These are phyloP conservation scores for Acrasis kona DNA, from an alignment of 78 protist species.

Conservation along the genomic window DNA sequence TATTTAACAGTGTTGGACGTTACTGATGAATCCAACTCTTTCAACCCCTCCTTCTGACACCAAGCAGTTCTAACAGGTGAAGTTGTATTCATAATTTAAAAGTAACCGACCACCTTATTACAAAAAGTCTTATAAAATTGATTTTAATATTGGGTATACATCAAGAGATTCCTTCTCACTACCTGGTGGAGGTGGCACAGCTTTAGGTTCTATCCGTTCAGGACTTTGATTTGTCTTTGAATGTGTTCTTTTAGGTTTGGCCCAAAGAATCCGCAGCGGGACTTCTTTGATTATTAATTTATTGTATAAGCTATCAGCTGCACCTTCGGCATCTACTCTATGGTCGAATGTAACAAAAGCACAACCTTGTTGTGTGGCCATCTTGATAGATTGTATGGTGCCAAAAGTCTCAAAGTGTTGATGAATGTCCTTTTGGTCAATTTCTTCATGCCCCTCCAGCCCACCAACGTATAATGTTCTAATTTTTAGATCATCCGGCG, in stretches of 20 bases:
- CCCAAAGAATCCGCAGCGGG: not conserved
- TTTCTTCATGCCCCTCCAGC: not conserved
- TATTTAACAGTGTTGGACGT: too few relatives aligned
- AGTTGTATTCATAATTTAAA: too few relatives aligned
- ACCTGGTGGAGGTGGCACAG: too few relatives aligned
- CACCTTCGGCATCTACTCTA: not conserved
- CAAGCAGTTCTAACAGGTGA: too few relatives aligned
- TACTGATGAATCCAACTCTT: too few relatives aligned
- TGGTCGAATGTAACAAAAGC: not conserved
- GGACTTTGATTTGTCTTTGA: not conserved
- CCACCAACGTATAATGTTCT: not conserved
- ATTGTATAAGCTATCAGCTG: not conserved
- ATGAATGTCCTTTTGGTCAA: not conserved
- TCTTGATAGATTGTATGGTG: not conserved
- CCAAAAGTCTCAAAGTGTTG: not conserved
- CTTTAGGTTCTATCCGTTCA: not conserved
- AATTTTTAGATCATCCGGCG: not conserved
- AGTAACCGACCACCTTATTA: too few relatives aligned
- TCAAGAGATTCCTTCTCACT: too few relatives aligned
- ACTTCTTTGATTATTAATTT: not conserved
- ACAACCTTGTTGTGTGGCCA: not conserved
- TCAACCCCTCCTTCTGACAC: too few relatives aligned
- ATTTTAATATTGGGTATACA: too few relatives aligned
- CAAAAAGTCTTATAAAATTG: too few relatives aligned
- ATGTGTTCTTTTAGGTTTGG: not conserved